Base-by-base conservation (phyloP, 2,329 filamentous ascomycete species). In the Ophiognomonia clavigignenti-juglandacearum region DNA sequence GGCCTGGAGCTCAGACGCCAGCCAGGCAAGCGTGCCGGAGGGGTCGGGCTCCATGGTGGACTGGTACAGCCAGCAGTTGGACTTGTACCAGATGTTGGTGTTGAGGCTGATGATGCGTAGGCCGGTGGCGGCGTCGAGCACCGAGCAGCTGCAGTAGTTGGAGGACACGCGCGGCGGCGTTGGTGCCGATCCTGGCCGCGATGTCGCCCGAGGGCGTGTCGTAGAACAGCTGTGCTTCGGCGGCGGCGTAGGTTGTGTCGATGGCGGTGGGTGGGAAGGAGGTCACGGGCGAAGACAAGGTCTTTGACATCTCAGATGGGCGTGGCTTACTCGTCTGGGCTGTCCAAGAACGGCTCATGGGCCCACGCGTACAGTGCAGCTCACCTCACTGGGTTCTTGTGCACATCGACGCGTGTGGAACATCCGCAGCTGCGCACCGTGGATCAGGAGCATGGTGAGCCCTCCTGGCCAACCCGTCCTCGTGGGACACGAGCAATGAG, bases 61-160 rank as follows among this genome's bases (percentile, higher is more conserved):
- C 51, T 73, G 66, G 54, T 78, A 82, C 29, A 77, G 59, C 63
- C 72, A 76, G 57, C 75, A 78, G 64, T 83, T 82, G 51, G 71
- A 62, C n/a, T 68, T 70, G 59, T 82, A 82, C 62, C 75, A 80
- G 51, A 80, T 61, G 58, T 81, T 78, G 16, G 75, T 80, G 64
- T 78, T 81, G 54, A 82, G 64, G 4, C 77, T 79, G 56, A 82
- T 80, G 55, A 83, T 62, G 20, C 75, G 70, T 22, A 82, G 63
- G 29, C 32, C 22, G 9, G 48, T 18, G 50, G 77, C 75, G 16
- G 65, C 68, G 23, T 60, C 56, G 38, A 73, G 65, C 8, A 67
- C 66, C 4, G 77, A 74, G 58, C 80, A 81, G 13, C 66, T 70
- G 18, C 75, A 77, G 29, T 71, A 69, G 31, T 65, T 54, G 29